Base-by-base conservation (phyloP, 164 flowering plant species). In the Magnolia officinalis region DNA sequence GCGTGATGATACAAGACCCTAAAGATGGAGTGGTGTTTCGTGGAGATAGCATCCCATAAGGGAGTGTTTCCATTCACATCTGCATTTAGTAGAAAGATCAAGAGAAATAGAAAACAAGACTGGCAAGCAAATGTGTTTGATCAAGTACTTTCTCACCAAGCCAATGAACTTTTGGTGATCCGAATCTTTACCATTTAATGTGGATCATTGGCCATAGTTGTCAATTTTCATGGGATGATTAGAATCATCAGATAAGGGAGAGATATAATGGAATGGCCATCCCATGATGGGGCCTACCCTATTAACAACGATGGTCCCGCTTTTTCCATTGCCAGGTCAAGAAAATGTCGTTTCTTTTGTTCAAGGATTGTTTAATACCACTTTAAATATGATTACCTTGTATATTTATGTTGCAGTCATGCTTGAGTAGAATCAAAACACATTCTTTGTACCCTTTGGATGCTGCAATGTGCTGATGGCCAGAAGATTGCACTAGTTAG, bases 391-490 rank as follows among this genome's bases (percentile, higher is more conserved):
- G 45, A 37, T 69, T 85, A 92, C 98, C 98, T 85, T 80, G 78
- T 21, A 87, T 21, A 65, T 89, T 87, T 49, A 91, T 67, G 79
- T 86, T 89, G 80, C 96, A 89, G 0, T 77, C 90, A 68, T 92
- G 89, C 78, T 88, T 88, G 29, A 94, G 89, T 50, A 94, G 91
- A 37, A 86, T 88, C 74, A 85, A 21, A 13, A 92, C 94, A 82
- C 94, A 92, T 0, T 89, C 95, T 82, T 94, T 95, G 82, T 92
- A 90, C 72, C 98, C 98, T 73, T 86, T 84, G 45, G 92, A 84
- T 70, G 94, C 95, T 79, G 96, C 96, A 78, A 91, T 84, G 80
- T 94, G 97, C 97, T 93, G 88, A 77, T 61, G 37, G 63, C 18
- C 49, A 59, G 6, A 76, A 69, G 13, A 61, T 50, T 37, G 23